phyloP scores from a whole-genome alignment of 257 asterid species.

The Lithospermum erythrorhizon region DNA sequence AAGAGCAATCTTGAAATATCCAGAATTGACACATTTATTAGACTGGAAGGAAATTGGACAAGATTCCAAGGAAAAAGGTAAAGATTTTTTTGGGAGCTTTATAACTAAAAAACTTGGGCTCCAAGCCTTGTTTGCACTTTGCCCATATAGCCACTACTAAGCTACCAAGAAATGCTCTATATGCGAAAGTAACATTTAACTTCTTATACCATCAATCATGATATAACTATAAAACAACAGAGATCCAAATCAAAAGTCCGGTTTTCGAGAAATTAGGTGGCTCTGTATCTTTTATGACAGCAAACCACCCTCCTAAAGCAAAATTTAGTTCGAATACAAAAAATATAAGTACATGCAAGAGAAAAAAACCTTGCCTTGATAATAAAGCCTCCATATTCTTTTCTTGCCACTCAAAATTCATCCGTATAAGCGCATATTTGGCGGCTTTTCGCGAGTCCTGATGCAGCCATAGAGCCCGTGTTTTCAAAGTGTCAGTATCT shows the following conservation, averaged over 20 bases:
- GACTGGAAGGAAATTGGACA: neutral
- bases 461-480: conserved; percentile 87
- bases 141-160: no score
- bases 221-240: no score
- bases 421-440: conserved; percentile 88
- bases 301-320: neutral
- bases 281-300: conserved; percentile 2
- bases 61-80: neutral
- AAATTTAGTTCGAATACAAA: neutral
- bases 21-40: neutral
- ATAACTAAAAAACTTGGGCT: neutral
- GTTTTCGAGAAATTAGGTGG: no score
- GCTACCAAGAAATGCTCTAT: no score
- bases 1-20: no score
- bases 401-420: conserved; percentile 95
- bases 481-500: conserved; percentile 82
- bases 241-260: no score
- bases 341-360: neutral
- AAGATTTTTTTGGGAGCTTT: neutral
- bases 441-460: conserved; percentile 96
- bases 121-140: no score
- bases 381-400: conserved; percentile 64
- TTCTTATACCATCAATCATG: no score
- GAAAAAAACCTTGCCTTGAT: conserved; percentile 43
- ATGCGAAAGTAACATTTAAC: no score